Evolutionary conservation across 2,329 filamentous ascomycete species (phyloP).

Genomic region (Fusarium sp.): DNA sequence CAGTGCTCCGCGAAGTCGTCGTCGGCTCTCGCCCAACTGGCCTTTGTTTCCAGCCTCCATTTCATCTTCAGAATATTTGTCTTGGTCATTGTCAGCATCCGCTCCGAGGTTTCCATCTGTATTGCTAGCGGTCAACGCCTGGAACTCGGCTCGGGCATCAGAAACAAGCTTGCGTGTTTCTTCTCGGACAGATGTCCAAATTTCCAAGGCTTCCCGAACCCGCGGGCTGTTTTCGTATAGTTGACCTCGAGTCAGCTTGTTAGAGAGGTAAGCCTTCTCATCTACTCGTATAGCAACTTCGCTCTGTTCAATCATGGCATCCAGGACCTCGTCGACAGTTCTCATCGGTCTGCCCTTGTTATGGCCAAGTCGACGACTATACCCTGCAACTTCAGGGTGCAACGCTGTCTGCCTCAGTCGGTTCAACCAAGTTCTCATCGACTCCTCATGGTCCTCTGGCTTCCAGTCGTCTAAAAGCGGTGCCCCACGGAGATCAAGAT

Average conservation of each 20-base stretch:
- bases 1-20: slow-evolving; percentile 76
- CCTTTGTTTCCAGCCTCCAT: slow-evolving; percentile 50
- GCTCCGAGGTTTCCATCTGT: slow-evolving; percentile 7
- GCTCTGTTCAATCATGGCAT: slow-evolving; percentile 91
- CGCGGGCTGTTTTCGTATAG: slow-evolving; percentile 80
- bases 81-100: slow-evolving; percentile 15
- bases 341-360: slow-evolving; percentile 75
- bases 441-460: slow-evolving; percentile 72
- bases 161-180: slow-evolving; percentile 66
- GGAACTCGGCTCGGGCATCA: slow-evolving; percentile 73
- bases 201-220: slow-evolving; percentile 73
- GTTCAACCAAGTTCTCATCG: slow-evolving; percentile 84
- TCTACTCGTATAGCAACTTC: slow-evolving; percentile 75
- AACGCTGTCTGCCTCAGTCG: slow-evolving; percentile 85
- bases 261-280: slow-evolving; percentile 74
- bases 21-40: slow-evolving; percentile 69
- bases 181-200: slow-evolving; percentile 73
- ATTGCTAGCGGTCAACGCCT: slow-evolving; percentile 57
- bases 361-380: slow-evolving; percentile 73
- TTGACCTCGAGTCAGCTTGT: slow-evolving; percentile 78
- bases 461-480: slow-evolving; percentile 74
- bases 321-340: slow-evolving; percentile 87
- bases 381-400: slow-evolving; percentile 83
- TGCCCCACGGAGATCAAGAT: slow-evolving; percentile 72
- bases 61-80: slow-evolving; percentile 50